phyloP scores from a whole-genome alignment of 2,329 filamentous ascomycete genomes.

The Trichophyton equinum region DNA sequence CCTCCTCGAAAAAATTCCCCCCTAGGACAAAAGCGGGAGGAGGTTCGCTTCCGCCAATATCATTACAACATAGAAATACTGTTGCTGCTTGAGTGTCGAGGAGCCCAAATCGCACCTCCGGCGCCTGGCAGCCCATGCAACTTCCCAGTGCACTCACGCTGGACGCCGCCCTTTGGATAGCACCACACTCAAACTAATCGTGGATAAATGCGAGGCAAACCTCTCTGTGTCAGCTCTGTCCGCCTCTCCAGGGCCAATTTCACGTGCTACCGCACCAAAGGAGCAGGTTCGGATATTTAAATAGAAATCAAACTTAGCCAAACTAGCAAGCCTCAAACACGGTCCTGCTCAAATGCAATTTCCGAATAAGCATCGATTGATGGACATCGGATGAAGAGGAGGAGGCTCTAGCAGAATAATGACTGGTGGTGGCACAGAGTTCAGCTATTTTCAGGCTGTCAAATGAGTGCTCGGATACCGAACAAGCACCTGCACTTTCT shows the following conservation, averaged over 20 bases:
- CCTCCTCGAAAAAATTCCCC: background rate
- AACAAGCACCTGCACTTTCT: background rate
- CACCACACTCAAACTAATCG: background rate
- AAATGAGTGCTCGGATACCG: constrained; percentile 1
- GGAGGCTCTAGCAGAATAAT: background rate
- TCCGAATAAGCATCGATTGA: constrained; percentile 2
- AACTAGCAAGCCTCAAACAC: background rate
- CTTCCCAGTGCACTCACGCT: background rate
- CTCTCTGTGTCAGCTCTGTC: background rate
- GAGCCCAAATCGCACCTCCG: background rate
- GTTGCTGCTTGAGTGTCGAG: background rate
- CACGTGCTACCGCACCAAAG: background rate
- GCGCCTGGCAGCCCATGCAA: background rate
- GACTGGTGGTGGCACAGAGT: background rate
- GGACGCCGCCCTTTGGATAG: background rate
- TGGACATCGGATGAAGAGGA: background rate
- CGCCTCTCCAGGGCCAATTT: background rate
- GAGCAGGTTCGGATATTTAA: background rate
- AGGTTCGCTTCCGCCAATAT: background rate
- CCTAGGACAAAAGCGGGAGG: constrained; percentile 6
- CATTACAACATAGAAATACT: constrained; percentile 3
- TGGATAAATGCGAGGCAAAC: background rate
- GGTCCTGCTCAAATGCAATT: background rate
- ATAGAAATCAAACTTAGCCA: background rate
- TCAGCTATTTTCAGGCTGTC: background rate